Evolutionary conservation across 306 rosid species (phyloP).

Genomic region (Elaeagnus macrophylla): DNA sequence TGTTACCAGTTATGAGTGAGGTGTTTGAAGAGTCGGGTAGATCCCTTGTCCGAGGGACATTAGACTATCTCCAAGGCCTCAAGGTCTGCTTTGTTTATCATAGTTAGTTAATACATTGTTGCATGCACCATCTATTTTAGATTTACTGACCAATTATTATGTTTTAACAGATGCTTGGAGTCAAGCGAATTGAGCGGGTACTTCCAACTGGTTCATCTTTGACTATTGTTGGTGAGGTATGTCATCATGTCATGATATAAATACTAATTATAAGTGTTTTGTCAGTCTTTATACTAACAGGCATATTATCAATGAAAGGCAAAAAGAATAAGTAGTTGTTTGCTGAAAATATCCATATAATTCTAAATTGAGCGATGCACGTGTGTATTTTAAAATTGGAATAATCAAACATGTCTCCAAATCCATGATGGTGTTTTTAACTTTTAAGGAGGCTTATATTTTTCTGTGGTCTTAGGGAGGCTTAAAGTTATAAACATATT

Average conservation of each 20-base stretch:
- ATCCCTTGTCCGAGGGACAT: constrained; percentile 91
- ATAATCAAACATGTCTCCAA: too few relatives aligned
- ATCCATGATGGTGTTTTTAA: too few relatives aligned
- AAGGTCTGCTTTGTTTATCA: constrained; percentile 43
- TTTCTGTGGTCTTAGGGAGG: too few relatives aligned
- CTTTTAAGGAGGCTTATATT: too few relatives aligned
- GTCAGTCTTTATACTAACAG: too few relatives aligned
- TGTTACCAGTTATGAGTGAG: constrained; percentile 77
- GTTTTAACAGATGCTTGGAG: constrained; percentile 83
- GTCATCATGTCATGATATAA: constrained; percentile 5
- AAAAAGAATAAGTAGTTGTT: too few relatives aligned
- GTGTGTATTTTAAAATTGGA: too few relatives aligned
- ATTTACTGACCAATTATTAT: constrained; percentile 10
- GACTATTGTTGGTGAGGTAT: constrained; percentile 98
- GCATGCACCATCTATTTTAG: background rate
- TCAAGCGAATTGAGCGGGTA: constrained; percentile 83
- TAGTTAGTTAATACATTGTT: background rate
- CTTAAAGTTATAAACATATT: too few relatives aligned
- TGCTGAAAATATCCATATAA: too few relatives aligned
- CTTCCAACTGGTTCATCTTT: constrained; percentile 91
- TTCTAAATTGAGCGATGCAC: too few relatives aligned
- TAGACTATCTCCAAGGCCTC: constrained; percentile 97
- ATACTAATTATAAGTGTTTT: too few relatives aligned
- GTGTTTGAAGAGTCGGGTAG: constrained; percentile 95
- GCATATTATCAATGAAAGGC: too few relatives aligned